phyloP scores from a whole-genome alignment of 768 basidiomycete species.

The Pleurotus salmoneostramineus region DNA sequence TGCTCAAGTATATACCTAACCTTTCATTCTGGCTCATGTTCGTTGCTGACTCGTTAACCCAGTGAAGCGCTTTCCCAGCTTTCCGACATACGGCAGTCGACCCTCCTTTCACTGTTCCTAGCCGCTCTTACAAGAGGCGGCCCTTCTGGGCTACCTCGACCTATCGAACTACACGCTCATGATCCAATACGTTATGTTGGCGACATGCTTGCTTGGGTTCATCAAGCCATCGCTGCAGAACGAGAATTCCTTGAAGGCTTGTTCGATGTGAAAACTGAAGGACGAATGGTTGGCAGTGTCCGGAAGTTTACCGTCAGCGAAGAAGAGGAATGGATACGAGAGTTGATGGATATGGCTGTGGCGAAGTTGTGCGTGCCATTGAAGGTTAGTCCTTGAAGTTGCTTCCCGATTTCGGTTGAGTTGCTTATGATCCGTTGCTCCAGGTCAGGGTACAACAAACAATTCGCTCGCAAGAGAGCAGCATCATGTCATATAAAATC shows the following conservation, averaged over 20 bases:
- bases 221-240: slow-evolving; percentile 93
- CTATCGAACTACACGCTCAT: slow-evolving; percentile 97
- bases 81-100: slow-evolving; percentile 77
- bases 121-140: slow-evolving; percentile 87
- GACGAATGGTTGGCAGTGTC: slow-evolving; percentile 75
- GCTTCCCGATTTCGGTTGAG: too few species aligned
- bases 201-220: slow-evolving; percentile 98
- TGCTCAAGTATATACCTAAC: slow-evolving; percentile 55
- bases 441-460: slow-evolving; percentile 92
- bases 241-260: slow-evolving; percentile 89
- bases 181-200: slow-evolving; percentile 96
- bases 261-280: slow-evolving; percentile 65
- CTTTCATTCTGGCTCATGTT: background rate
- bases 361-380: slow-evolving; percentile 86
- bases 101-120: slow-evolving; percentile 79
- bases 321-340: slow-evolving; percentile 76
- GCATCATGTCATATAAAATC: slow-evolving; percentile 88
- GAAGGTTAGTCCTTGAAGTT: slow-evolving; percentile 47
- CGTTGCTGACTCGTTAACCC: background rate
- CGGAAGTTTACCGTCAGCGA: slow-evolving; percentile 49
- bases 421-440: background rate
- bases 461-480: slow-evolving; percentile 88
- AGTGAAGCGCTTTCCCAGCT: slow-evolving; percentile 73
- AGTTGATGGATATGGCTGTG: slow-evolving; percentile 78
- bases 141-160: slow-evolving; percentile 78